These are phyloP conservation scores for Zarea fungicola DNA, from an alignment of 2,329 filamentous ascomycete species.

Conservation along the genomic window DNA sequence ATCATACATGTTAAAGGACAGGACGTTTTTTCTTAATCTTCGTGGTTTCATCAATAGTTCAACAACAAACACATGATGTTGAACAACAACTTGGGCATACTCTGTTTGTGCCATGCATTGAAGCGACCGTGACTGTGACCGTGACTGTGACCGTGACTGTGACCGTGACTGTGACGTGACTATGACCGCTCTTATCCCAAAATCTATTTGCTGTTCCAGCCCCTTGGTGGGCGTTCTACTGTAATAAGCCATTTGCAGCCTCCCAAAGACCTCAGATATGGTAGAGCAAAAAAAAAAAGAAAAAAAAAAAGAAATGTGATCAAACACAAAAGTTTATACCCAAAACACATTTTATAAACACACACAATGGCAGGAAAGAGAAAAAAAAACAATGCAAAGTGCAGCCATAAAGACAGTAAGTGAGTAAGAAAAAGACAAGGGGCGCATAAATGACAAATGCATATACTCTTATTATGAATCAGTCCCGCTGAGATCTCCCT, in stretches of 20 bases:
- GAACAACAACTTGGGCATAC: background rate
- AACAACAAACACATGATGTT: too few species aligned
- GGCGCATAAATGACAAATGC: background rate
- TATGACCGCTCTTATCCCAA: background rate
- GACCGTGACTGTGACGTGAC: too few species aligned
- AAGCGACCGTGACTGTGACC: too few species aligned
- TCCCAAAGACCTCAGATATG: constrained; percentile 4
- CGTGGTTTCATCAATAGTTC: too few species aligned
- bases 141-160: too few species aligned
- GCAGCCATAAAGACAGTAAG: background rate
- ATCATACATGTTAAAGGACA: background rate
- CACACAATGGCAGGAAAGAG: background rate
- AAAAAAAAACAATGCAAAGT: background rate
- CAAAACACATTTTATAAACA: background rate
- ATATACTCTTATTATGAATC: constrained; percentile 17
- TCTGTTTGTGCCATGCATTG: background rate
- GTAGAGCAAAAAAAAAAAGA: too few species aligned
- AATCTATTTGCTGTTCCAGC: background rate
- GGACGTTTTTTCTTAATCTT: background rate
- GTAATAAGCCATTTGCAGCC: constrained; percentile 5
- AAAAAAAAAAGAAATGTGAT: background rate
- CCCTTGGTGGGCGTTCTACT: constrained; percentile 9
- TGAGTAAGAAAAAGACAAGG: background rate
- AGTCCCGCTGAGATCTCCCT: constrained; percentile 34
- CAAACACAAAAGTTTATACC: background rate